phyloP scores from a whole-genome alignment of 306 rosid genomes.

The Begonia masoniana region DNA sequence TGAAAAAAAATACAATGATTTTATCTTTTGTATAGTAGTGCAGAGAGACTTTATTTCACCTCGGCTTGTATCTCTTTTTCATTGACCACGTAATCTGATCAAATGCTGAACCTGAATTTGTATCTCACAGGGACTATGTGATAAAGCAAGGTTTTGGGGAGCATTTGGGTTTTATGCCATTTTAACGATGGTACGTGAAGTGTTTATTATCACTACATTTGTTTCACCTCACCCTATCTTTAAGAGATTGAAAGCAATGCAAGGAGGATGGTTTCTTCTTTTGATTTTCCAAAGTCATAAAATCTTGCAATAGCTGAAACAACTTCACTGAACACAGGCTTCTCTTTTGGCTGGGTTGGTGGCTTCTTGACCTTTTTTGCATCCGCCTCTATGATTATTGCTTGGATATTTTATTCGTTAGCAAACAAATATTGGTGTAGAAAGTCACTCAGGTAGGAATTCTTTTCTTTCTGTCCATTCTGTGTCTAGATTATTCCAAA shows the following conservation, averaged over 20 bases:
- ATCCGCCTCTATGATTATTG: slow-evolving; percentile 61
- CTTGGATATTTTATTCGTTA: slow-evolving; percentile 60
- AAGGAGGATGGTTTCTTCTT: not conserved
- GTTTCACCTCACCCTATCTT: too few relatives aligned
- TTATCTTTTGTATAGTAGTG: too few relatives aligned
- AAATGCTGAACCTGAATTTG: slow-evolving; percentile 14
- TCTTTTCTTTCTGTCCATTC: not conserved
- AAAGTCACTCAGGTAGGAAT: slow-evolving; percentile 54
- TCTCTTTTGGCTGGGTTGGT: slow-evolving; percentile 77
- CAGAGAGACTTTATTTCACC: too few relatives aligned
- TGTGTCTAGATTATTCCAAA: not conserved
- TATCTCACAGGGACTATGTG: slow-evolving; percentile 62
- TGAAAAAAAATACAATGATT: too few relatives aligned
- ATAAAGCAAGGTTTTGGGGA: slow-evolving; percentile 96
- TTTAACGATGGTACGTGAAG: slow-evolving; percentile 48
- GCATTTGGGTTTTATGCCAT: slow-evolving; percentile 76
- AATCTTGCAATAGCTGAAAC: slow-evolving; percentile 23
- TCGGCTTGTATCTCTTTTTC: too few relatives aligned
- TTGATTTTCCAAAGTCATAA: not conserved
- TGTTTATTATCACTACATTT: too few relatives aligned
- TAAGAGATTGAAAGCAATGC: too few relatives aligned
- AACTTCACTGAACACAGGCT: slow-evolving; percentile 53
- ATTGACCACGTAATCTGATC: not conserved
- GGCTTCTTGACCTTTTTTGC: slow-evolving; percentile 69
- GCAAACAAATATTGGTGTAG: slow-evolving; percentile 48